phyloP scores from a whole-genome alignment of 768 basidiomycete species.

The Termitomyces sp. region DNA sequence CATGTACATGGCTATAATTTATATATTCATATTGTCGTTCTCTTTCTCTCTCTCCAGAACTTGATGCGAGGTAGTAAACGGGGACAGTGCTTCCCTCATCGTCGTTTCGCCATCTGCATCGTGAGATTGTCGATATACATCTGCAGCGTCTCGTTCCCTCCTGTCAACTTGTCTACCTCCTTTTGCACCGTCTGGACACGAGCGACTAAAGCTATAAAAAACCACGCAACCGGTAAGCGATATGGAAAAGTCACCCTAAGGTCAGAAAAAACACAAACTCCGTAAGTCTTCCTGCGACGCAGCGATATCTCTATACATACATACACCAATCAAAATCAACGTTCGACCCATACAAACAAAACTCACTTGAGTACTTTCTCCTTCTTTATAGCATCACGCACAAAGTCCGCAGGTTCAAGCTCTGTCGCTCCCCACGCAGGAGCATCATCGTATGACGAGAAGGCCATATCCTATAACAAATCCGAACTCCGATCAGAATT shows the following conservation, averaged over 20 bases:
- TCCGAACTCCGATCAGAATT: slow-evolving; percentile 26
- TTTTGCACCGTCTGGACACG: slow-evolving; percentile 68
- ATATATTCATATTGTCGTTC: background rate
- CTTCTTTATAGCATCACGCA: slow-evolving; percentile 75
- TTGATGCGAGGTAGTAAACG: too few species aligned
- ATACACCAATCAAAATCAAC: slow-evolving; percentile 5
- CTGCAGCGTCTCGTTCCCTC: slow-evolving; percentile 79
- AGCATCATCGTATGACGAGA: slow-evolving; percentile 39
- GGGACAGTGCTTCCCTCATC: slow-evolving; percentile 46
- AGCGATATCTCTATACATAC: slow-evolving; percentile 68
- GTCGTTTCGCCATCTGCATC: slow-evolving; percentile 79
- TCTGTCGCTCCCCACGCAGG: slow-evolving; percentile 48
- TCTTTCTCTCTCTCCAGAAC: background rate
- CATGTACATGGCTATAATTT: slow-evolving; percentile 6
- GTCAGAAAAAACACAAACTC: slow-evolving; percentile 48
- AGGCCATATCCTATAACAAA: slow-evolving; percentile 34
- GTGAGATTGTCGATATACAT: slow-evolving; percentile 91
- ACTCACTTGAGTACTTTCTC: slow-evolving; percentile 75
- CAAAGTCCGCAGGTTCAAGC: slow-evolving; percentile 49
- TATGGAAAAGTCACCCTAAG: too few species aligned
- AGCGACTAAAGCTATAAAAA: slow-evolving; percentile 56
- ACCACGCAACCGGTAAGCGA: background rate
- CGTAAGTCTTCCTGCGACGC: slow-evolving; percentile 76
- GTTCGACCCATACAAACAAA: background rate
- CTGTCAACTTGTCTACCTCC: slow-evolving; percentile 77